A percentile compares a stretch with the other conserved stretches of the same genome.
phyloP scores from a whole-genome alignment of 176 grass and related monocot genomes.

The sorghum (Sorghum bicolor) region DNA sequence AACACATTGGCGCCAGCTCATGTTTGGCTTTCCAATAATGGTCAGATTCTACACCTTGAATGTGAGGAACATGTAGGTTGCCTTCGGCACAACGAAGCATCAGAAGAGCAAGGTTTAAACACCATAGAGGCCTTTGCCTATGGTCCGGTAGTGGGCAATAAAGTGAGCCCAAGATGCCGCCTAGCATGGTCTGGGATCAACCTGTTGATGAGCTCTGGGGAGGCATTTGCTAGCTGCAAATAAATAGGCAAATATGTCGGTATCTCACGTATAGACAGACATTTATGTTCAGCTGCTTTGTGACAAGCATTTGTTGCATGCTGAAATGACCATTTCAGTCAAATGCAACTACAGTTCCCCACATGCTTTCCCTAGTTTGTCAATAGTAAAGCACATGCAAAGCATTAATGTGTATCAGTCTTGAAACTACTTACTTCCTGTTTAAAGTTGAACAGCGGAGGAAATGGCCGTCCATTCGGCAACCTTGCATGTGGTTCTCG shows the following conservation, averaged over 20 bases:
- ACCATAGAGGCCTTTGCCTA: slow-evolving; percentile 24
- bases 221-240: slow-evolving; percentile 72
- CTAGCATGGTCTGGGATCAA: slow-evolving; percentile 81
- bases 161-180: slow-evolving; percentile 59
- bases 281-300: not conserved
- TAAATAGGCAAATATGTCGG: not conserved
- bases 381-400: not conserved
- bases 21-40: slow-evolving; percentile 34
- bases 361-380: not conserved
- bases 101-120: slow-evolving; percentile 1
- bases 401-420: slow-evolving; percentile 2
- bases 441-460: slow-evolving; percentile 72
- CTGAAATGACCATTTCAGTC: not conserved
- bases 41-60: slow-evolving; percentile 67
- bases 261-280: not conserved
- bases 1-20: slow-evolving; percentile 37
- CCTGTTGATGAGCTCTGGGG: slow-evolving; percentile 72
- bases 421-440: slow-evolving; percentile 64
- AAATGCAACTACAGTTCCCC: not conserved
- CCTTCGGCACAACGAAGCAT: slow-evolving; percentile 34
- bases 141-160: slow-evolving; percentile 30
- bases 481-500: slow-evolving; percentile 63
- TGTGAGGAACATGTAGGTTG: slow-evolving; percentile 39
- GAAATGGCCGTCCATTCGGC: slow-evolving; percentile 71
- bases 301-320: not conserved